Evolutionary conservation across 176 grass and related monocot species (phyloP), one percentile per base, ranked within the genome.

Genomic region (Poa pratensis): DNA sequence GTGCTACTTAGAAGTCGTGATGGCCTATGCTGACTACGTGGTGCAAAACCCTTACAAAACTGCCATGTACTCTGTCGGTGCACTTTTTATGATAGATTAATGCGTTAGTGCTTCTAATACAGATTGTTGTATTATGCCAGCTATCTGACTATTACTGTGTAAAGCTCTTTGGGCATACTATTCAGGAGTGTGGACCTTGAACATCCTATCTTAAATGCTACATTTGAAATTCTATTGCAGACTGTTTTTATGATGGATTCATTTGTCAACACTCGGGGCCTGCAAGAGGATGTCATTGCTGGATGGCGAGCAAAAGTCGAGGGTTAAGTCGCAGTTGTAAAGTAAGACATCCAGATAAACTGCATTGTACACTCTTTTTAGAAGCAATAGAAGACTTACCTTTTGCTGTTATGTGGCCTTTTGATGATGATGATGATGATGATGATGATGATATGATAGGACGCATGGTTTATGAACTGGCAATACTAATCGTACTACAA

Each of bases 281-380:
- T 95, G 52, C 66, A 68, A 79, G 91, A 95, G 78, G 96, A 98
- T 83, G 91, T 95, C 20, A 92, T 98, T 89, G 93, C 84, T 85
- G 96, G 96, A 81, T 98, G 96, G 96, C 86, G 93, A 28, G 88
- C 93, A 45, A 96, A 98, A 94, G 93, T 98, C 22, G 87, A 91
- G 66, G 89, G 48, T 86, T 96, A 92, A 89, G 55, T 82, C 16
- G 55, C 73, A 80, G 48, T 37, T 67, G 67, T 83, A 76, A 90
- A 83, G 87, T 73, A 81, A 61, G 70, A 42, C 9, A 27, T 80
- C 71, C 23, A 81, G 68, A 87, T 90, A 74, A 73, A 73, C 37
- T 76, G n/a, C 52, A 63, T 58, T 61, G n/a, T 87, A 51, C 67
- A 80, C 14, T 39, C 42, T 53, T 72, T 43, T 23, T 82, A 53